Evolutionary conservation across 352 stramenopile genomes (phyloP).

Genomic region (Globisporangium heterothallicum): DNA sequence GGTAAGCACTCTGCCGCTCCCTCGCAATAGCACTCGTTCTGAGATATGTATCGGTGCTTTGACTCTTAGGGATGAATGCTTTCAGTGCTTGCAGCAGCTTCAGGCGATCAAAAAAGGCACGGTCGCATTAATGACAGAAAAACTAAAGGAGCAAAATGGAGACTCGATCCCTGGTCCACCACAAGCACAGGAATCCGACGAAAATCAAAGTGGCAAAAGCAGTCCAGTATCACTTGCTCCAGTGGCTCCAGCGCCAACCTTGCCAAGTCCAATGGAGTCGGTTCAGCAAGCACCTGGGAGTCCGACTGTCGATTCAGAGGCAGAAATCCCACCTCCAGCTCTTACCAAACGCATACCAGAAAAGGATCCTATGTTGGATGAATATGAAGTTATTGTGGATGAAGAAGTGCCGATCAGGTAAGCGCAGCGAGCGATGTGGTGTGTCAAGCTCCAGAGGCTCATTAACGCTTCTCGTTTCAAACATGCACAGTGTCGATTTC

Average conservation of each 20-base stretch:
- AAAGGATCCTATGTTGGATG: constrained; percentile 43
- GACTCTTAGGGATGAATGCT: constrained; percentile 81
- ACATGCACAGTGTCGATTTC: constrained; percentile 63
- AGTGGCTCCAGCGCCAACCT: constrained; percentile 7
- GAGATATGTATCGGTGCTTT: constrained; percentile 7
- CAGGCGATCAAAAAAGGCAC: constrained; percentile 74
- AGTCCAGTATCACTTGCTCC: constrained; percentile 17
- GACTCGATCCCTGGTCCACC: neutral
- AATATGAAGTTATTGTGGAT: constrained; percentile 73
- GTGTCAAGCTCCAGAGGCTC: no score
- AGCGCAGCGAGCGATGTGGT: neutral
- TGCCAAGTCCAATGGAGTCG: neutral
- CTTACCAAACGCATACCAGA: constrained; percentile 23
- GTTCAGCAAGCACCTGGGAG: neutral
- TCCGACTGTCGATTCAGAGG: neutral
- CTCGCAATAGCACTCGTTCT: neutral
- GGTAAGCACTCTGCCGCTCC: constrained; percentile 21
- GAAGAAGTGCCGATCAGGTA: constrained; percentile 71
- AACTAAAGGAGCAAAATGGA: neutral
- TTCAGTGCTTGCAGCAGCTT: constrained; percentile 72
- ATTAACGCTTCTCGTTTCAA: constrained; percentile 2
- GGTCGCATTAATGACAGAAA: constrained; percentile 38
- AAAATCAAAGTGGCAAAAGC: constrained; percentile 7
- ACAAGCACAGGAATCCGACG: neutral
- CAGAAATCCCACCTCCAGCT: constrained; percentile 8